A percentile compares a stretch with the other conserved stretches of the same genome.
phyloP scores from a whole-genome alignment of 768 basidiomycete genomes.

The Calocera cornea region DNA sequence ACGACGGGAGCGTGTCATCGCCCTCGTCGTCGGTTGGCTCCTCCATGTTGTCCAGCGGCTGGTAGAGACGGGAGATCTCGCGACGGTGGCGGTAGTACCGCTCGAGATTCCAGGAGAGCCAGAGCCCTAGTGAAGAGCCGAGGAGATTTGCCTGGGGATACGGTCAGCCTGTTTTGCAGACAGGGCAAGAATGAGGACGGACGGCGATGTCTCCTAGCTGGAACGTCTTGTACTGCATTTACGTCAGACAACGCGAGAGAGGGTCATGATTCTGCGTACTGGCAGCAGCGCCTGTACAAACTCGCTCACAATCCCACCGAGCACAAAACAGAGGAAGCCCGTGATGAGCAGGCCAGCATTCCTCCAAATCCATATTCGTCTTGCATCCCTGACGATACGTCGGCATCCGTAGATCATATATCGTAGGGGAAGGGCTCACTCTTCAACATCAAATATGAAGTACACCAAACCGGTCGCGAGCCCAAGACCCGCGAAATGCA shows the following conservation, averaged over 20 bases:
- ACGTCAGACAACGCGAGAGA: slow-evolving; percentile 5
- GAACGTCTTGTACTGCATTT: slow-evolving; percentile 50
- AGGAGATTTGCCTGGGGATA: slow-evolving; percentile 55
- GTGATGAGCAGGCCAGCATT: slow-evolving; percentile 58
- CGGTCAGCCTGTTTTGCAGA: slow-evolving; percentile 10
- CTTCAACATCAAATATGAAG: slow-evolving; percentile 77
- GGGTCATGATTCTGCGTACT: slow-evolving; percentile 28
- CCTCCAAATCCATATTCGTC: slow-evolving; percentile 81
- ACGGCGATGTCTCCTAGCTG: slow-evolving; percentile 62
- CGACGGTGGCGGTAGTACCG: slow-evolving; percentile 62
- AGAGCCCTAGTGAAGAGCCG: slow-evolving; percentile 58
- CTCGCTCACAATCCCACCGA: slow-evolving; percentile 71
- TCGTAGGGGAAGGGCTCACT: slow-evolving; percentile 36
- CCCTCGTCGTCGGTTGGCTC: slow-evolving; percentile 31
- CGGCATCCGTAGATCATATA: not conserved
- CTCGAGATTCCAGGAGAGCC: slow-evolving; percentile 49
- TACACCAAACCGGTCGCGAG: slow-evolving; percentile 70
- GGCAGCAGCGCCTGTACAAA: slow-evolving; percentile 67
- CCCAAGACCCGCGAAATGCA: slow-evolving; percentile 66
- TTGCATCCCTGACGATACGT: slow-evolving; percentile 40
- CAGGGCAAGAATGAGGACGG: slow-evolving; percentile 19
- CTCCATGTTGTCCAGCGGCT: slow-evolving; percentile 45
- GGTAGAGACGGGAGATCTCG: slow-evolving; percentile 74
- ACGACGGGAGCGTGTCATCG: slow-evolving; percentile 45
- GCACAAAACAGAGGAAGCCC: slow-evolving; percentile 53